Evolutionary conservation across 139 green algal species (phyloP).

Genomic region (Haematococcus lacustris): DNA sequence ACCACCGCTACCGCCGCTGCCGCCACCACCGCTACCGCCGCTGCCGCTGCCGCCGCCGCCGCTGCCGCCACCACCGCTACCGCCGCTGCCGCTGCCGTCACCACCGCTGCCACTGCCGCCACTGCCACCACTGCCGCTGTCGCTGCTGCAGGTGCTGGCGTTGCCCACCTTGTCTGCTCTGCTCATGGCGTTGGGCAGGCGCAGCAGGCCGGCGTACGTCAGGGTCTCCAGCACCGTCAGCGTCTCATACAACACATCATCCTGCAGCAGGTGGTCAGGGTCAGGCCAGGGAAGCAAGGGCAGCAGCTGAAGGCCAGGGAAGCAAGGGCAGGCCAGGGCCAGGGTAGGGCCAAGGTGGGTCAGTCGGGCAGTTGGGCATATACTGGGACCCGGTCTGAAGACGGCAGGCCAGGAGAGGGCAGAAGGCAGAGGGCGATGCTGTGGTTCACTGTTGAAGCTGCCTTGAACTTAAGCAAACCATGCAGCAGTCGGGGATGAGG

Average conservation of each 20-base stretch:
- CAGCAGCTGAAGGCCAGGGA: neutral
- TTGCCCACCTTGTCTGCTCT: constrained; percentile 43
- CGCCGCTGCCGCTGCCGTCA: too few relatives aligned
- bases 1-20: too few relatives aligned
- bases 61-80: too few relatives aligned
- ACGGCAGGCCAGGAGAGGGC: neutral
- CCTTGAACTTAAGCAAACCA: too few relatives aligned
- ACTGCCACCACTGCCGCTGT: neutral
- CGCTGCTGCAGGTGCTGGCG: too few relatives aligned
- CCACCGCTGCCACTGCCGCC: too few relatives aligned
- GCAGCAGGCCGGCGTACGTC: constrained; percentile 65
- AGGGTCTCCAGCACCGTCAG: constrained; percentile 56
- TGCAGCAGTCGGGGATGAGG: too few relatives aligned
- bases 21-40: too few relatives aligned
- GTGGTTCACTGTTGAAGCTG: too few relatives aligned
- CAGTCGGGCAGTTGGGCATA: neutral
- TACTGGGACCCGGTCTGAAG: neutral
- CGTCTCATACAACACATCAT: constrained; percentile 72
- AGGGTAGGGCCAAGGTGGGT: neutral
- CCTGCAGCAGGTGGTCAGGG: constrained; percentile 33
- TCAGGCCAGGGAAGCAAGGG: neutral
- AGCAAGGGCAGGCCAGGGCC: neutral
- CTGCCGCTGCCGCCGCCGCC: too few relatives aligned
- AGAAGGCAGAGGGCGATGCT: too few relatives aligned
- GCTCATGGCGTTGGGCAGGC: constrained; percentile 55